These are phyloP conservation scores for Trypethelium eluteriae DNA, from an alignment of 495 filamentous ascomycete genomes.

Conservation along the genomic window DNA sequence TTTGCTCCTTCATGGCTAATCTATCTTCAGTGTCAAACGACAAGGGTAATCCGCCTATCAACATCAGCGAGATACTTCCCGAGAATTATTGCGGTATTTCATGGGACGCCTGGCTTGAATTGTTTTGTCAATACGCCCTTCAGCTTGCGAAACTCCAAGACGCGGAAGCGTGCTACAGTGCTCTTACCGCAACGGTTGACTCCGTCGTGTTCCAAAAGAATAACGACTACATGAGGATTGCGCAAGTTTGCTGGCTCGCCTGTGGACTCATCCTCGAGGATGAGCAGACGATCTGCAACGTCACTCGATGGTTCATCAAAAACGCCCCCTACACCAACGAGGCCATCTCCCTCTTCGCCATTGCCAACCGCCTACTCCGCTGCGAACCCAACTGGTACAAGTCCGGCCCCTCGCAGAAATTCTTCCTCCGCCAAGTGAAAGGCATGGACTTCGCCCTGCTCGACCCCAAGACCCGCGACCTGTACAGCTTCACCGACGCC, in stretches of 20 bases:
- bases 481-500: conserved; percentile 27
- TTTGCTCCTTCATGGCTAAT: not conserved
- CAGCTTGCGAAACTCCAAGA: conserved; percentile 54
- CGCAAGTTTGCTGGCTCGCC: conserved; percentile 78
- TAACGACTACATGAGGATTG: conserved; percentile 47
- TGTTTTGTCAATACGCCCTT: conserved; percentile 83
- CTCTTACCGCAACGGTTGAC: conserved; percentile 63
- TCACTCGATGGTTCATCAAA: conserved; percentile 77
- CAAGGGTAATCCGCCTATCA: not conserved
- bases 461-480: conserved; percentile 25
- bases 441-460: conserved; percentile 62
- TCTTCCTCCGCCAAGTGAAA: conserved; percentile 82
- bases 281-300: conserved; percentile 59
- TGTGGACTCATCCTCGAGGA: conserved; percentile 77
- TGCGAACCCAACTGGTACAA: conserved; percentile 44
- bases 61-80: not conserved
- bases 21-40: not conserved
- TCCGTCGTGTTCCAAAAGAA: conserved; percentile 71
- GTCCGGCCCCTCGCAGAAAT: conserved; percentile 66
- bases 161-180: conserved; percentile 62
- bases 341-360: conserved; percentile 71
- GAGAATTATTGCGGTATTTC: conserved; percentile 67
- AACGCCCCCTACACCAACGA: conserved; percentile 78
- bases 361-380: conserved; percentile 58
- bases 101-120: conserved; percentile 77